Base-by-base conservation (phyloP, 805 yeast genomes). In the Candida takata region DNA sequence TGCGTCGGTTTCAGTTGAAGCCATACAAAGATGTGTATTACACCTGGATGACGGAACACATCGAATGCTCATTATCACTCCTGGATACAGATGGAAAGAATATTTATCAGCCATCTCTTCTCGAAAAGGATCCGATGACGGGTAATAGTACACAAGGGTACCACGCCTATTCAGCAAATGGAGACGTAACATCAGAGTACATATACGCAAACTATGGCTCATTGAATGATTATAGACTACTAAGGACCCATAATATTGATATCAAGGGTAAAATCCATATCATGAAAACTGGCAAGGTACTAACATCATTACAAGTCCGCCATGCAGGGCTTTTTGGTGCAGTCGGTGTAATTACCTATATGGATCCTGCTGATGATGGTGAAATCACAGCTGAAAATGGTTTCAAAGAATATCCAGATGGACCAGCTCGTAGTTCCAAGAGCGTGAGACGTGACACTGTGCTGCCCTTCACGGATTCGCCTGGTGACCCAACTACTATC, bases 401-500 rank as follows among this genome's bases (percentile, higher is more conserved):
- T 0, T 76, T 58, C 49, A 52, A 65, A 42, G 62, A 70, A 34
- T 80, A 72, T 47, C 87, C 88, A 0, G 40, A 65, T 5, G 87
- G 87, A 0, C 76, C 77, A 4, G 83, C 85, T 2, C 67, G 85
- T 47, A 77, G 74, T 43, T 74, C 76, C 25, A 61, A 70, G 35
- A 64, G 78, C 8, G 72, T 81, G 19, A 77, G 77, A 48, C 65
- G 84, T 51, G 81, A 77, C 3, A 69, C 83, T 8, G 78, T 73
- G 1, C 74, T 67, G 40, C 75, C 64, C 42, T 63, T 77, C 37
- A 69, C 76, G 4, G 73, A 72, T 23, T 65, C 67, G 34, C 85
- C 87, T 0, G 88, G 88, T 10, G 90, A 81, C 51, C 88, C 88
- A 24, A 77, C 87, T 0, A 79, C 87, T 3, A 84, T 85, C 7